Evolutionary conservation across 1,284 basidiomycete genomes (phyloP).

Genomic region (Schizopora paradoxa): DNA sequence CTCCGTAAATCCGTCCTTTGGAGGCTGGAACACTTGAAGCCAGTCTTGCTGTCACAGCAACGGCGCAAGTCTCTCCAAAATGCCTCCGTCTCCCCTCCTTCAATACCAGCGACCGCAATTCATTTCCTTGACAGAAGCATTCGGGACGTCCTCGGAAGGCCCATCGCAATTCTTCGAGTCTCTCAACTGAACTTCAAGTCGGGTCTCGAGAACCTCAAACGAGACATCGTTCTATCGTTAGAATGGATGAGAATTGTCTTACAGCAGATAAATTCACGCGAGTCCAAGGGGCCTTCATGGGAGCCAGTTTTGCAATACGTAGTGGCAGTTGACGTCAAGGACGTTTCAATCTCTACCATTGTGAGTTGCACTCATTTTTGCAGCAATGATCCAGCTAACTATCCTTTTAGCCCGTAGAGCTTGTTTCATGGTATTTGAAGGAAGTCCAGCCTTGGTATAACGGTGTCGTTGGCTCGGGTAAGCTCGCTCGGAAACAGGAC

Average conservation of each 20-base stretch:
- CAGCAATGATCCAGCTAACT: background rate
- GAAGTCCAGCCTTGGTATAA: slow-evolving; percentile 69
- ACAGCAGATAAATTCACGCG: slow-evolving; percentile 32
- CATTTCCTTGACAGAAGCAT: slow-evolving; percentile 48
- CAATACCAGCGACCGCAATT: slow-evolving; percentile 25
- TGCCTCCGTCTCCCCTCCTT: background rate
- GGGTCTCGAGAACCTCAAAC: slow-evolving; percentile 33
- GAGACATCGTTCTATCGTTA: slow-evolving; percentile 41
- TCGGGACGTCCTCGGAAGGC: slow-evolving; percentile 56
- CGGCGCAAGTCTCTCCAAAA: background rate
- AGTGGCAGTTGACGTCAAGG: slow-evolving; percentile 61
- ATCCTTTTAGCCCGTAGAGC: slow-evolving; percentile 46
- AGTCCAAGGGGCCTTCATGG: slow-evolving; percentile 16
- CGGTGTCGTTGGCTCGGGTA: slow-evolving; percentile 72
- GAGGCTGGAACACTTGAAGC: slow-evolving; percentile 46
- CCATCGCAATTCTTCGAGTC: slow-evolving; percentile 45
- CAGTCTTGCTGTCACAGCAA: slow-evolving; percentile 25
- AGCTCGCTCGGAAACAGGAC: slow-evolving; percentile 19
- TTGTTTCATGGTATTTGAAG: slow-evolving; percentile 57
- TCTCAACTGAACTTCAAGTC: slow-evolving; percentile 33
- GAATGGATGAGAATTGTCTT: slow-evolving; percentile 54
- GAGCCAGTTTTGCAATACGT: slow-evolving; percentile 55
- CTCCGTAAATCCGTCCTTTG: slow-evolving; percentile 51
- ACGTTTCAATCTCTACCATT: slow-evolving; percentile 50
- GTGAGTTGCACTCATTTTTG: slow-evolving; percentile 37